Percentiles rank a stretch among this genome's conserved stretches.
Evolutionary conservation across 108 stramenopile genomes (phyloP).

Genomic region (Stephanodiscus minutulus): DNA sequence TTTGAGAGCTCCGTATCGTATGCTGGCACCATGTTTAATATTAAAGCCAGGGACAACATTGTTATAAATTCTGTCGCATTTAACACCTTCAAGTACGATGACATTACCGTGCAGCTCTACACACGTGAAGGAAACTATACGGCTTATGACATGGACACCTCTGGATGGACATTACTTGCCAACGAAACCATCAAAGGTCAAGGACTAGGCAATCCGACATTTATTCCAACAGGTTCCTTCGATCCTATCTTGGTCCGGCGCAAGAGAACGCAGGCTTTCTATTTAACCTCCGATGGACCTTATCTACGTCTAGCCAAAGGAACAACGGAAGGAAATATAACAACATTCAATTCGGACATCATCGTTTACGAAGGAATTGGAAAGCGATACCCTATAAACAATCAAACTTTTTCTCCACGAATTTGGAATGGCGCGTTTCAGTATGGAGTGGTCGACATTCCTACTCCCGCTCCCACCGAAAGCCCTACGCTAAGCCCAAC

Average conservation of each 20-base stretch:
- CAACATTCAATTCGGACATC: background rate
- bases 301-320: conserved; percentile 2
- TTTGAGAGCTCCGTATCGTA: conserved; percentile 8
- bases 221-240: conserved; percentile 8
- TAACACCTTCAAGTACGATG: conserved; percentile 7
- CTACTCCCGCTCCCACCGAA: conserved; percentile 10
- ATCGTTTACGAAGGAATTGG: conserved; percentile 14
- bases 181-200: conserved; percentile 4
- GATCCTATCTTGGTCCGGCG: conserved; percentile 9
- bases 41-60: conserved; percentile 11
- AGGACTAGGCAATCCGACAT: conserved; percentile 15
- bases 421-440: conserved; percentile 19
- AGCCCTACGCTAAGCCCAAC: too few species aligned
- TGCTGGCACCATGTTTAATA: conserved; percentile 19
- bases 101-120: conserved; percentile 9
- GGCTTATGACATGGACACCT: conserved; percentile 6
- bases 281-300: conserved; percentile 17
- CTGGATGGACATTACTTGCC: conserved; percentile 4
- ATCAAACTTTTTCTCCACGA: conserved; percentile 2
- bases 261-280: conserved; percentile 8
- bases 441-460: conserved; percentile 23
- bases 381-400: conserved; percentile 15
- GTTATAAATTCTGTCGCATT: conserved; percentile 16
- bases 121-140: conserved; percentile 13
- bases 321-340: background rate